Percentiles rank a stretch among this genome's conserved stretches.
Evolutionary conservation across 257 asterid species (phyloP).

Genomic region (Solanum etuberosum): DNA sequence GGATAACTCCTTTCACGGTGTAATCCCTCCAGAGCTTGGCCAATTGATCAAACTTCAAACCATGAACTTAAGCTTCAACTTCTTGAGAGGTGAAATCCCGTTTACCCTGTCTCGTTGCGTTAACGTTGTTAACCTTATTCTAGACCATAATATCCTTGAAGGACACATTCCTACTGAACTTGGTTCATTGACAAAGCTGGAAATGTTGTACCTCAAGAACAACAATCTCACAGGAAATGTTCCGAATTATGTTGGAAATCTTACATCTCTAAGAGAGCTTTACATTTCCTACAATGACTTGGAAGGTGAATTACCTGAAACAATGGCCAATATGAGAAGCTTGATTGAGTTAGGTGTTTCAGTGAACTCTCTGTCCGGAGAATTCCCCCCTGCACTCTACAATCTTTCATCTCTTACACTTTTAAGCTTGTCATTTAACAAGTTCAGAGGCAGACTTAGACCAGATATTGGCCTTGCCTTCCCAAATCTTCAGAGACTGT

Average conservation of each 20-base stretch:
- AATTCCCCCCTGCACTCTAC: slow-evolving; percentile 26
- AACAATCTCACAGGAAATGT: slow-evolving; percentile 41
- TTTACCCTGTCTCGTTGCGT: slow-evolving; percentile 15
- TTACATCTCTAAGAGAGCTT: slow-evolving; percentile 25
- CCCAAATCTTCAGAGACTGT: slow-evolving; percentile 19
- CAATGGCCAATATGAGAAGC: slow-evolving; percentile 12
- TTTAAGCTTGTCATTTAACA: slow-evolving; percentile 23
- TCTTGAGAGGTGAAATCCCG: slow-evolving; percentile 23
- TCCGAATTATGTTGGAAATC: slow-evolving; percentile 37
- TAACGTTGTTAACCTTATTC: slow-evolving; percentile 13
- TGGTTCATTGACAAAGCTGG: slow-evolving; percentile 14
- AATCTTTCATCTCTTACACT: slow-evolving; percentile 27
- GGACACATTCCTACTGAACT: slow-evolving; percentile 14
- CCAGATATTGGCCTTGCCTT: slow-evolving; percentile 24
- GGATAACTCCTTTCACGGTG: slow-evolving; percentile 25
- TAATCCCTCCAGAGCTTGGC: slow-evolving; percentile 26
- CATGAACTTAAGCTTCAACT: slow-evolving; percentile 27
- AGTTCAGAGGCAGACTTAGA: slow-evolving; percentile 25
- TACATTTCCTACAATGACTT: slow-evolving; percentile 31
- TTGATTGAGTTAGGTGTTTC: slow-evolving; percentile 10
- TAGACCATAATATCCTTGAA: slow-evolving; percentile 24
- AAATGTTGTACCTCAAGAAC: slow-evolving; percentile 19
- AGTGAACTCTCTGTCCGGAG: slow-evolving; percentile 22
- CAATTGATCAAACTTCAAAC: slow-evolving; percentile 23
- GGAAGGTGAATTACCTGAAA: slow-evolving; percentile 24